These are phyloP conservation scores for Ampelocalamus luodianensis DNA, from an alignment of 176 grass and related monocot genomes.

Conservation along the genomic window DNA sequence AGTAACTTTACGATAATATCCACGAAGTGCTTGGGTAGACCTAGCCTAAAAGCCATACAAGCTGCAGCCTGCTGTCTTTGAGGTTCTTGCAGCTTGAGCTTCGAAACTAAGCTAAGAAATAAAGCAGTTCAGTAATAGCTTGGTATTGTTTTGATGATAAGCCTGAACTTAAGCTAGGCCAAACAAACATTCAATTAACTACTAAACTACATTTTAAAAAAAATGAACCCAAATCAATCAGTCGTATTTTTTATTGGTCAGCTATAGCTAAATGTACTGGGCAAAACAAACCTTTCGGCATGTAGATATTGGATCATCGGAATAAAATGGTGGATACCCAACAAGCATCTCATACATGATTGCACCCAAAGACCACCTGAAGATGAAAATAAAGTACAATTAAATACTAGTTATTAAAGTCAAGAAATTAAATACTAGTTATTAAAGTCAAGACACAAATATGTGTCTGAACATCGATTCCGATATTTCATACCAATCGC, in stretches of 20 bases:
- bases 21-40: conserved; percentile 23
- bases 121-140: too few species aligned
- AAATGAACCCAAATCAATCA: neutral
- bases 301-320: conserved; percentile 94
- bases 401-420: conserved; percentile 19
- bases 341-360: conserved; percentile 99
- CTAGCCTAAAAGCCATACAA: conserved; percentile 4
- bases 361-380: conserved; percentile 95
- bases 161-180: conserved; percentile 34
- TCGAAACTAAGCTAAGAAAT: too few species aligned
- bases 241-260: neutral
- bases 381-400: conserved; percentile 35
- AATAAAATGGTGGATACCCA: conserved; percentile 95
- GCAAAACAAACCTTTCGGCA: conserved; percentile 79
- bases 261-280: conserved; percentile 18
- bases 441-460: conserved; percentile 18
- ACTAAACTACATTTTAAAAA: conserved; percentile 6
- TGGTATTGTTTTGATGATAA: conserved; percentile 16
- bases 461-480: conserved; percentile 18
- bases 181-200: conserved; percentile 28
- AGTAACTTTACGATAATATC: neutral
- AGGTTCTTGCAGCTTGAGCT: conserved; percentile 20
- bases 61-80: conserved; percentile 12
- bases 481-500: conserved; percentile 75
- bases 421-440: conserved; percentile 23